Conservation (phyloP, 129 eudicot species). For the Escallonia herrerae region DNA sequence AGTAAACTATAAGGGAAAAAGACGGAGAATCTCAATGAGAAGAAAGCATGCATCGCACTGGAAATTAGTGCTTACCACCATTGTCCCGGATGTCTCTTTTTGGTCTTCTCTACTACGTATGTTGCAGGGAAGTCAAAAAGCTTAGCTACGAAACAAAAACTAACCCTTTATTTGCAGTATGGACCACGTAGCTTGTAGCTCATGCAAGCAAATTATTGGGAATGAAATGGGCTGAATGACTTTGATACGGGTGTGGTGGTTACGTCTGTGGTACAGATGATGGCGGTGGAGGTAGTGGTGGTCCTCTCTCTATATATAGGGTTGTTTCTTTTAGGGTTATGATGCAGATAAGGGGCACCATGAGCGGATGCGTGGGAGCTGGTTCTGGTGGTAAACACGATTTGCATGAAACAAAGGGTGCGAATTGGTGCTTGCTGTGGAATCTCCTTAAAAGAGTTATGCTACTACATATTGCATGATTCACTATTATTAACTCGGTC, state of each 20-base stretch:
- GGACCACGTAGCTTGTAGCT: neutral
- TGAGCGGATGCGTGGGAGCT: constrained; percentile 12
- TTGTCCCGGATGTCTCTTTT: no score
- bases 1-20: neutral
- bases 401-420: constrained; percentile 28
- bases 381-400: constrained; percentile 34
- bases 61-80: neutral
- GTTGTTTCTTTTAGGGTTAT: constrained; percentile 5
- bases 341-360: constrained; percentile 5
- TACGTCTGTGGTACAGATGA: no score
- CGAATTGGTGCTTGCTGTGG: neutral
- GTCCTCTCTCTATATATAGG: neutral
- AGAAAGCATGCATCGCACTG: neutral
- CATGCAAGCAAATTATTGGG: neutral
- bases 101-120: neutral
- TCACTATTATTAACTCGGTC: no score
- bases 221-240: neutral
- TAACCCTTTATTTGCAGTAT: neutral
- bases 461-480: no score
- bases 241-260: neutral
- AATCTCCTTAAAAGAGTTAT: no score
- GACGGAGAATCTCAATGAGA: neutral
- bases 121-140: neutral
- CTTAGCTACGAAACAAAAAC: neutral
- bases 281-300: neutral